A percentile compares a stretch with the other conserved stretches of the same genome.
These are phyloP conservation scores for Fonsecaea monophora DNA, from an alignment of 2,329 filamentous ascomycete species.

Conservation along the genomic window DNA sequence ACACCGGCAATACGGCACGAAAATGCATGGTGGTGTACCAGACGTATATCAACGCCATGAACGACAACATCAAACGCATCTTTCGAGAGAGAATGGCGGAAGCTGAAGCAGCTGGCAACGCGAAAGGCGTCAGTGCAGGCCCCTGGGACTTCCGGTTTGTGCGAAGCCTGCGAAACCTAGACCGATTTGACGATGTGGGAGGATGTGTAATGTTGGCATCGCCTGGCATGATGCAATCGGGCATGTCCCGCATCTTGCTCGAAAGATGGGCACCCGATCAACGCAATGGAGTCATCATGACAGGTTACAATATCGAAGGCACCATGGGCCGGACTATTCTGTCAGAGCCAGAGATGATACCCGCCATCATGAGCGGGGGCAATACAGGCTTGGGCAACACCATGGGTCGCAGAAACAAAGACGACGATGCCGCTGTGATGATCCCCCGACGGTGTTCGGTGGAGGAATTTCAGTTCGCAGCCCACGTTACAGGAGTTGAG, in stretches of 20 bases:
- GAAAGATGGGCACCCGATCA: slow-evolving; percentile 96
- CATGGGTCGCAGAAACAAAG: slow-evolving; percentile 67
- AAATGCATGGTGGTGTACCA: slow-evolving; percentile 99
- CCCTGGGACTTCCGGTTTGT: slow-evolving; percentile 98
- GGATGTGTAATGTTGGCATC: slow-evolving; percentile 97
- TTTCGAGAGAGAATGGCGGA: slow-evolving; percentile 92
- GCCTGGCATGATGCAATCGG: slow-evolving; percentile 97
- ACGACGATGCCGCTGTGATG: slow-evolving; percentile 79
- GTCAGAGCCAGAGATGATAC: slow-evolving; percentile 92
- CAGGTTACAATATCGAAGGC: slow-evolving; percentile 96
- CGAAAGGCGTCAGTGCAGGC: slow-evolving; percentile 69
- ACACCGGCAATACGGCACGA: slow-evolving; percentile 90
- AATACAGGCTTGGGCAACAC: slow-evolving; percentile 59
- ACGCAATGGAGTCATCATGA: slow-evolving; percentile 98
- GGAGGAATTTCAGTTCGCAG: slow-evolving; percentile 93
- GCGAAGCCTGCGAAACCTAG: slow-evolving; percentile 86
- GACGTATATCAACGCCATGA: slow-evolving; percentile 98
- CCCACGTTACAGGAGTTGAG: slow-evolving; percentile 93
- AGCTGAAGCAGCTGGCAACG: slow-evolving; percentile 79
- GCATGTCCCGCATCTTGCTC: slow-evolving; percentile 87
- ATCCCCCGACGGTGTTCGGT: slow-evolving; percentile 92
- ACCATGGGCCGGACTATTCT: slow-evolving; percentile 98
- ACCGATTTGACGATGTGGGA: slow-evolving; percentile 94
- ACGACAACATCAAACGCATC: slow-evolving; percentile 97
- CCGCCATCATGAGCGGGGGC: slow-evolving; percentile 84